phyloP scores from a whole-genome alignment of 345 rosid genomes.

The Sonneratia alba region DNA sequence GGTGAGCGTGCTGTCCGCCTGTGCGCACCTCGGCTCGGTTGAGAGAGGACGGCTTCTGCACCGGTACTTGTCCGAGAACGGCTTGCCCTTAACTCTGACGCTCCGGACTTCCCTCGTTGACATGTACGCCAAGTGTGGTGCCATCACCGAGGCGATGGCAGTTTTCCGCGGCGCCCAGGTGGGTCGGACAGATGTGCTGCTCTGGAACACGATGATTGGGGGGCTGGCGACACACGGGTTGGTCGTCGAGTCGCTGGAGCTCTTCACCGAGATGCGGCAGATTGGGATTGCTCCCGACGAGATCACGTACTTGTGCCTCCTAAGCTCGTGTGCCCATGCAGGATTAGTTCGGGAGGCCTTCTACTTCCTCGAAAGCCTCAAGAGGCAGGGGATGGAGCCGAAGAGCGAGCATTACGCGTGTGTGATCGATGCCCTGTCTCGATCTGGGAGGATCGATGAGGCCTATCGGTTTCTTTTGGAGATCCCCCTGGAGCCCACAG shows the following conservation, averaged over 20 bases:
- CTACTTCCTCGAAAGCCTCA: constrained; percentile 41
- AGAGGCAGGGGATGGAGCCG: constrained; percentile 31
- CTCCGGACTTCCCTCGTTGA: constrained; percentile 70
- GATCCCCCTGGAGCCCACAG: constrained; percentile 53
- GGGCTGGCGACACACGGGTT: constrained; percentile 79
- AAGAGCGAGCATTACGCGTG: constrained; percentile 82
- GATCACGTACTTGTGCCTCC: constrained; percentile 63
- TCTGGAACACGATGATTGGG: constrained; percentile 87
- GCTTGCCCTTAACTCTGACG: constrained; percentile 39
- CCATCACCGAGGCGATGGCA: constrained; percentile 49
- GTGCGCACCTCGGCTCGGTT: constrained; percentile 75
- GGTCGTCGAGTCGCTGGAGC: constrained; percentile 43
- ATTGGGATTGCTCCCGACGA: constrained; percentile 55
- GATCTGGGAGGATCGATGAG: constrained; percentile 57
- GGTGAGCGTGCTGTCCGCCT: constrained; percentile 81
- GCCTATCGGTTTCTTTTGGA: constrained; percentile 41
- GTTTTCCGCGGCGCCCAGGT: constrained; percentile 37
- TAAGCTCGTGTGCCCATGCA: constrained; percentile 76
- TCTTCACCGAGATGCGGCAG: constrained; percentile 48
- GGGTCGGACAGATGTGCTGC: constrained; percentile 40
- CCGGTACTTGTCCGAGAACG: constrained; percentile 36
- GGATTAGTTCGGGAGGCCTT: constrained; percentile 69
- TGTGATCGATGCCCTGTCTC: constrained; percentile 71
- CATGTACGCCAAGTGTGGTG: constrained; percentile 89
- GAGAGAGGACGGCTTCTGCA: constrained; percentile 55